A percentile compares a stretch with the other conserved stretches of the same genome.
These are phyloP conservation scores for Crucihimalaya himalaica DNA, from an alignment of 345 rosid species.

Conservation along the genomic window DNA sequence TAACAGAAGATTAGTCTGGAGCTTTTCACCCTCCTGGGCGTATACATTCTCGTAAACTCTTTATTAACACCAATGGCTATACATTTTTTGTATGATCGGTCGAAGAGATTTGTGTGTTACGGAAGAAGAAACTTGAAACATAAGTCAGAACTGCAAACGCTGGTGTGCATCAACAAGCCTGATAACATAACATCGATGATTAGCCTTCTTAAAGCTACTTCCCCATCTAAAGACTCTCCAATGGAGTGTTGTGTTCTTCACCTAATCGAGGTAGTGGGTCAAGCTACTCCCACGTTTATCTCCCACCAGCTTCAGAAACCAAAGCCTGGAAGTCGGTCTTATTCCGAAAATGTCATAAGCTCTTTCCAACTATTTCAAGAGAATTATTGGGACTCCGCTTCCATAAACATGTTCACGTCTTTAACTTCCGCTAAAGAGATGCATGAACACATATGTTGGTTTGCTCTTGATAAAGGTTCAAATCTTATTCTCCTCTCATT, in stretches of 20 bases:
- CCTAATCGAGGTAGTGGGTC: slow-evolving; percentile 52
- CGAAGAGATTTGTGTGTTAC: slow-evolving; percentile 49
- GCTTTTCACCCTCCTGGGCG: slow-evolving; percentile 20
- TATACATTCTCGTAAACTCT: slow-evolving; percentile 27
- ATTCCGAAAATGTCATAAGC: slow-evolving; percentile 46
- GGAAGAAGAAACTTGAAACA: slow-evolving; percentile 35
- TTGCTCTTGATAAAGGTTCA: slow-evolving; percentile 43
- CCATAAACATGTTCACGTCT: slow-evolving; percentile 43
- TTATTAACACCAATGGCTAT: slow-evolving; percentile 33
- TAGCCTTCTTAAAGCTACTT: slow-evolving; percentile 37
- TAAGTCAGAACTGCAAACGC: slow-evolving; percentile 41
- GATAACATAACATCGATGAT: slow-evolving; percentile 40
- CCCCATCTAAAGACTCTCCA: slow-evolving; percentile 42
- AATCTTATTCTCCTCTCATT: slow-evolving; percentile 55
- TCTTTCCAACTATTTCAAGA: slow-evolving; percentile 41
- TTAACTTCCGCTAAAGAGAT: slow-evolving; percentile 44
- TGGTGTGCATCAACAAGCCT: slow-evolving; percentile 49
- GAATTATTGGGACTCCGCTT: not conserved
- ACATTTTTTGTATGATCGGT: slow-evolving; percentile 42
- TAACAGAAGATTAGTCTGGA: slow-evolving; percentile 8
- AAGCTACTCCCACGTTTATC: slow-evolving; percentile 50
- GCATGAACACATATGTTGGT: slow-evolving; percentile 51
- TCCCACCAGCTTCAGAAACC: slow-evolving; percentile 48
- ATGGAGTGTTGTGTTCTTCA: slow-evolving; percentile 49
- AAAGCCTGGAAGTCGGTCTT: slow-evolving; percentile 23